A percentile compares a stretch with the other conserved stretches of the same genome.
phyloP scores from a whole-genome alignment of 352 stramenopile genomes.

The Phytophthora sp. region DNA sequence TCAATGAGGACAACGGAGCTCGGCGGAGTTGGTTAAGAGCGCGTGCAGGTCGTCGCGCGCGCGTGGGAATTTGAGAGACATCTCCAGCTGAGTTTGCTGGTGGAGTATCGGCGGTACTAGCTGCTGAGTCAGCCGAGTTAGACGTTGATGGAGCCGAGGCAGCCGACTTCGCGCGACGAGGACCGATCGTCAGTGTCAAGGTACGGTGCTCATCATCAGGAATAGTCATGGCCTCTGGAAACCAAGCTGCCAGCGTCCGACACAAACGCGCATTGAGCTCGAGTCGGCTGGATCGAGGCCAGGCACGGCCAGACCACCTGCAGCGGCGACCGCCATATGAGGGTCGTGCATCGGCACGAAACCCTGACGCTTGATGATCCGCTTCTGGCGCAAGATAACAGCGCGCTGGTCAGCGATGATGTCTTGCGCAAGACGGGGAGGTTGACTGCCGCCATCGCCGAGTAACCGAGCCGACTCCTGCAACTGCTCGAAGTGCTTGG shows the following conservation, averaged over 20 bases:
- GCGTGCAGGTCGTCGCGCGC: no score
- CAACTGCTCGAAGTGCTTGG: neutral
- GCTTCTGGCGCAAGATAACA: neutral
- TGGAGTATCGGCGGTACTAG: no score
- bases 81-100: no score
- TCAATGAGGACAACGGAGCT: no score
- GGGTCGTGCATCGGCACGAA: neutral
- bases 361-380: neutral
- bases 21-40: no score
- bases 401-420: neutral
- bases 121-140: no score
- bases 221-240: neutral
- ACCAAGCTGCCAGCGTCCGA: neutral
- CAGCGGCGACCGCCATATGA: neutral
- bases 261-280: neutral
- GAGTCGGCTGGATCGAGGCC: neutral
- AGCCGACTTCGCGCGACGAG: no score
- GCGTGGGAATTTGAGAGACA: no score
- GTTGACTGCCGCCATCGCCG: neutral
- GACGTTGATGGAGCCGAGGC: no score
- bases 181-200: no score
- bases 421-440: neutral
- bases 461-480: neutral
- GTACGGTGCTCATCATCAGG: neutral
- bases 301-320: neutral